Conservation (phyloP, 352 stramenopile genomes). For the Ophiocytium majus region DNA sequence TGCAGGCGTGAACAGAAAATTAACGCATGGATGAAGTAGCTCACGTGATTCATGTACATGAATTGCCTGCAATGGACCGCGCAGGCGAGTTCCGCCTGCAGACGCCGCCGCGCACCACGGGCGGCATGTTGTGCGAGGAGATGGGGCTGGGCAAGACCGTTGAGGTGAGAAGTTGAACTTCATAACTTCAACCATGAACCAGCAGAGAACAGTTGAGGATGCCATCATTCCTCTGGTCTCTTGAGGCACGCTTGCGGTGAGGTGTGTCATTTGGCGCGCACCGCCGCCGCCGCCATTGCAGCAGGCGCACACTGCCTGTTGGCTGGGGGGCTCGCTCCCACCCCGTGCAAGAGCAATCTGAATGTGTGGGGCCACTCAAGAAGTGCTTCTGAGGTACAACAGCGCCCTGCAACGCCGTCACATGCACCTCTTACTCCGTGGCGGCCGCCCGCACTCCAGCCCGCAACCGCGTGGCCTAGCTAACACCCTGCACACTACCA, state of each 20-base stretch:
- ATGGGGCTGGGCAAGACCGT: slow-evolving; percentile 58
- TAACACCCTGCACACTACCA: too few species aligned
- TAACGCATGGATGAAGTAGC: too few species aligned
- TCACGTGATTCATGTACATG: too few species aligned
- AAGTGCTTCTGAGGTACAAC: too few species aligned
- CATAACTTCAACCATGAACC: not conserved
- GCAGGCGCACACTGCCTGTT: not conserved
- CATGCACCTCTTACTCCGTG: too few species aligned
- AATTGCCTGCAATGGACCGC: too few species aligned
- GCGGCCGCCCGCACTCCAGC: too few species aligned
- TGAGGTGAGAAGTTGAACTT: slow-evolving; percentile 51
- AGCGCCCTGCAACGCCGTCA: too few species aligned
- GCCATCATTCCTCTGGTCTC: not conserved
- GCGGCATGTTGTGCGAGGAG: slow-evolving; percentile 57
- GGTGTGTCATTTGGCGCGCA: not conserved
- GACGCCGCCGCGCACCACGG: slow-evolving; percentile 41
- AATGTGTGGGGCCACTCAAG: too few species aligned
- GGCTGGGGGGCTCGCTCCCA: not conserved
- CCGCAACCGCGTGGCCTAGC: too few species aligned
- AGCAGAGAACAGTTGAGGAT: slow-evolving; percentile 16
- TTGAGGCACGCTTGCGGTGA: not conserved
- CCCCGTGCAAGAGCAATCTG: too few species aligned
- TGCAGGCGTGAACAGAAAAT: too few species aligned
- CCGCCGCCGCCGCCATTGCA: not conserved
- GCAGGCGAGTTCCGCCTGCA: slow-evolving; percentile 48